Conservation (phyloP, 2,329 filamentous ascomycete genomes). For the Chalaropsis thielavioides region DNA sequence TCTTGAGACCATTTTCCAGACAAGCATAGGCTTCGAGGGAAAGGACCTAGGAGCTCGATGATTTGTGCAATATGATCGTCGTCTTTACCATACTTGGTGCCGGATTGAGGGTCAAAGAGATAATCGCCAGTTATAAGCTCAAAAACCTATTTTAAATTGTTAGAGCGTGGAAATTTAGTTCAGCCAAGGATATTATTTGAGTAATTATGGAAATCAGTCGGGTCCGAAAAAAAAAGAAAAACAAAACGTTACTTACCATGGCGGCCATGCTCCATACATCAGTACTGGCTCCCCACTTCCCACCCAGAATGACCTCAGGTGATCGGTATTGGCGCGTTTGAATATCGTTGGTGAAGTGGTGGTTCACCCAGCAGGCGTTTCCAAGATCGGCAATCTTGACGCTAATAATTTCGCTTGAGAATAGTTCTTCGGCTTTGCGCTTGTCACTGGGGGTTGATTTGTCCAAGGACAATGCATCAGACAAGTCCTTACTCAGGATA, state of each 20-base stretch:
- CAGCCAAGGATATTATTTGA: not conserved
- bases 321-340: slow-evolving; percentile 95
- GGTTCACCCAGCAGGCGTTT: slow-evolving; percentile 96
- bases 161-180: not conserved
- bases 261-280: slow-evolving; percentile 99
- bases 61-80: slow-evolving; percentile 99
- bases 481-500: slow-evolving; percentile 80
- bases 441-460: slow-evolving; percentile 52
- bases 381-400: slow-evolving; percentile 98
- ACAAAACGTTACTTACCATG: slow-evolving; percentile 54
- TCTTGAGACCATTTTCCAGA: slow-evolving; percentile 96
- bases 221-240: not conserved
- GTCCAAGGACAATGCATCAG: slow-evolving; percentile 72
- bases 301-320: slow-evolving; percentile 87
- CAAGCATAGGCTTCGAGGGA: slow-evolving; percentile 82
- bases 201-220: not conserved
- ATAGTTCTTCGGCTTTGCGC: slow-evolving; percentile 43
- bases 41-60: slow-evolving; percentile 86
- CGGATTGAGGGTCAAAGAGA: slow-evolving; percentile 93
- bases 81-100: slow-evolving; percentile 97
- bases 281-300: slow-evolving; percentile 98
- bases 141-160: slow-evolving; percentile 51
- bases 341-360: slow-evolving; percentile 99
- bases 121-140: slow-evolving; percentile 98
- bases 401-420: slow-evolving; percentile 62